These are phyloP conservation scores for Apiotrichum siamense DNA, from an alignment of 1,284 basidiomycete species.

Conservation along the genomic window DNA sequence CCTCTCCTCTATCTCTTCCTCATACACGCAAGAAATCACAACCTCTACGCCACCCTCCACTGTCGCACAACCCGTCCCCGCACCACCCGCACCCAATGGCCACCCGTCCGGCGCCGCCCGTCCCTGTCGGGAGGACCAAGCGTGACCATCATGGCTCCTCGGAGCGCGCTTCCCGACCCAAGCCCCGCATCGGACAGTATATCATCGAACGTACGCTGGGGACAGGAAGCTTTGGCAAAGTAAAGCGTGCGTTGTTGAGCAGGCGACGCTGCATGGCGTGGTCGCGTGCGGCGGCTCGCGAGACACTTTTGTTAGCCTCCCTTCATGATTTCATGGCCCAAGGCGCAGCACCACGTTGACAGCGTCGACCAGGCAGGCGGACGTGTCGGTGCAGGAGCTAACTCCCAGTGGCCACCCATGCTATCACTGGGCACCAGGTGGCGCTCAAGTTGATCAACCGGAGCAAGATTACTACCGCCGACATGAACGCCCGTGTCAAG, in stretches of 20 bases:
- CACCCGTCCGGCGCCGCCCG: conserved; percentile 40
- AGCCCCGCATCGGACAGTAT: conserved; percentile 48
- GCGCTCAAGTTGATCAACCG: conserved; percentile 98
- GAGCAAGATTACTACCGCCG: conserved; percentile 82
- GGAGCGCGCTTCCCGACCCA: conserved; percentile 21
- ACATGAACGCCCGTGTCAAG: conserved; percentile 86
- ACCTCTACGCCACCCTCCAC: conserved; percentile 34
- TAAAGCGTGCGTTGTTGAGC: conserved; percentile 93
- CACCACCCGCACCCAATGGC: conserved; percentile 24
- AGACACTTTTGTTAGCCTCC: too few relatives aligned
- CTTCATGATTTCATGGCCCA: too few relatives aligned
- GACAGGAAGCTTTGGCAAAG: conserved; percentile 90
- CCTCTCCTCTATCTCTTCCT: not conserved
- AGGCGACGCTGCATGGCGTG: too few relatives aligned
- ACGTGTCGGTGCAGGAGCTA: not conserved
- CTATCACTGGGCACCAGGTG: conserved; percentile 88
- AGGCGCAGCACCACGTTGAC: too few relatives aligned
- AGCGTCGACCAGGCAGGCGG: too few relatives aligned
- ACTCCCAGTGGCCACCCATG: conserved; percentile 77
- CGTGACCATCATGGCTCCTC: conserved; percentile 15
- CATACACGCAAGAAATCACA: too few relatives aligned
- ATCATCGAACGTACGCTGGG: conserved; percentile 52
- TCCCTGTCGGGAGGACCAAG: conserved; percentile 21
- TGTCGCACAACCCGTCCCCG: not conserved
- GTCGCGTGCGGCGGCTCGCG: too few relatives aligned